Evolutionary conservation across 495 filamentous ascomycete genomes (phyloP), one percentile per base, ranked within the genome.

Genomic region (Trypethelium eluteriae): DNA sequence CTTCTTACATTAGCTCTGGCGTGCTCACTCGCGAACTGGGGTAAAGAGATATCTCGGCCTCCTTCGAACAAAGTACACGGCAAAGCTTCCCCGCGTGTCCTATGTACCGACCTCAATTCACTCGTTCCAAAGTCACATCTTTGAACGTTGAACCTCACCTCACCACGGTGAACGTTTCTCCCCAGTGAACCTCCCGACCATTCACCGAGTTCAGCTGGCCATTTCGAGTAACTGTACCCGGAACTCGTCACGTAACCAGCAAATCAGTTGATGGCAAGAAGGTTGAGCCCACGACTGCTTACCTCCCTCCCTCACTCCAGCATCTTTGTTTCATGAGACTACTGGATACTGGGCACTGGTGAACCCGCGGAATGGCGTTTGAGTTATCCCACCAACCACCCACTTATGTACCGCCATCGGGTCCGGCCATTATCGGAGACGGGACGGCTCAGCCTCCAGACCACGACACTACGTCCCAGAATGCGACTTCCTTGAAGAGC

Each of bases 1-100:
- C 53, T 59, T 59, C 53, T 35, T 59, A 59, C 53, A 59, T 59
- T 59, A 59, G 53, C 53, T 59, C 53, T 59, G 53, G 53, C 32
- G 32, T 59, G 53, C 53, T 34, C 53, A 18, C 36, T 59, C 53
- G 53, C 53, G 18, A 14, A 32, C 53, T 59, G 53, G 53, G 32
- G 18, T 59, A 7, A 25, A 25, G 25, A 35, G 32, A 59, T 59
- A 59, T 59, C n/a, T 59, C 53, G 53, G 25, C 53, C 25, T 36
- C 36, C 25, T 36, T 59, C 53, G 53, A 35, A 14, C 6, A 11
- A 59, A 59, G 32, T 59, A 36, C 6, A 59, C 53, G 53, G 36
- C 53, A 34, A 59, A 59, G 53, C 32, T 36, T 59, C 53, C 18
- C 53, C 53, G 53, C 53, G 53, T 59, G 25, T 59, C 53, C 11